These are phyloP conservation scores for Pittosporum tobira DNA, from an alignment of 129 eudicot species.

Conservation along the genomic window DNA sequence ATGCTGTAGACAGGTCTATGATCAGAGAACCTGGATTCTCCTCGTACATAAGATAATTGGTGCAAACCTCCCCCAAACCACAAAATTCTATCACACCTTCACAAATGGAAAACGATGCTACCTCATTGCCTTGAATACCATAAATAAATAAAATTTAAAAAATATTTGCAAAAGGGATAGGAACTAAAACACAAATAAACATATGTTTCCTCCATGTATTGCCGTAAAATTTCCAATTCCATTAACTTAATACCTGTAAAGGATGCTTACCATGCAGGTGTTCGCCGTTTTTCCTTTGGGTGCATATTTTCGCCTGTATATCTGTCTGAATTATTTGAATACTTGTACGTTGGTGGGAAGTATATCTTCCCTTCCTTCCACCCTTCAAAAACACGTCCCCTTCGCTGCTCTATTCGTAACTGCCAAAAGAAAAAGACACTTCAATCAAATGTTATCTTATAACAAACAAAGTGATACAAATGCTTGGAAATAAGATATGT, in stretches of 20 bases:
- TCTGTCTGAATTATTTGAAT: conserved; percentile 81
- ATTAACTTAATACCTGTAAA: background rate
- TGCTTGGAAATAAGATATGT: conserved; percentile 6
- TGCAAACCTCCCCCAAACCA: conserved; percentile 92
- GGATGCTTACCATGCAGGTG: conserved; percentile 83
- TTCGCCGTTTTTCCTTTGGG: conserved; percentile 77
- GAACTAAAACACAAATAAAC: too few species aligned
- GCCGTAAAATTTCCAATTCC: background rate
- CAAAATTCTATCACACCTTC: conserved; percentile 92
- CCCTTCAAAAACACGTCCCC: conserved; percentile 74
- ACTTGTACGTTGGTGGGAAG: conserved; percentile 97
- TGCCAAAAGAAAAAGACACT: conserved; percentile 20
- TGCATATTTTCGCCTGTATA: conserved; percentile 78
- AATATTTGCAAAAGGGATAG: background rate
- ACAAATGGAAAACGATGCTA: background rate
- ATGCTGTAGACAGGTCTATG: conserved; percentile 84
- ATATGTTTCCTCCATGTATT: too few species aligned
- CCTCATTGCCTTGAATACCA: background rate
- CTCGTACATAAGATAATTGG: conserved; percentile 86
- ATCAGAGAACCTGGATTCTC: conserved; percentile 87
- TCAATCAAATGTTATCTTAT: background rate
- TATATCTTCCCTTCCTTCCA: conserved; percentile 94
- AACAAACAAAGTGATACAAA: background rate
- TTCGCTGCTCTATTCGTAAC: conserved; percentile 82
- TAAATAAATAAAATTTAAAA: too few species aligned